These are phyloP conservation scores for Pseudogymnoascus sp. DNA, from an alignment of 2,329 filamentous ascomycete genomes.

Conservation along the genomic window DNA sequence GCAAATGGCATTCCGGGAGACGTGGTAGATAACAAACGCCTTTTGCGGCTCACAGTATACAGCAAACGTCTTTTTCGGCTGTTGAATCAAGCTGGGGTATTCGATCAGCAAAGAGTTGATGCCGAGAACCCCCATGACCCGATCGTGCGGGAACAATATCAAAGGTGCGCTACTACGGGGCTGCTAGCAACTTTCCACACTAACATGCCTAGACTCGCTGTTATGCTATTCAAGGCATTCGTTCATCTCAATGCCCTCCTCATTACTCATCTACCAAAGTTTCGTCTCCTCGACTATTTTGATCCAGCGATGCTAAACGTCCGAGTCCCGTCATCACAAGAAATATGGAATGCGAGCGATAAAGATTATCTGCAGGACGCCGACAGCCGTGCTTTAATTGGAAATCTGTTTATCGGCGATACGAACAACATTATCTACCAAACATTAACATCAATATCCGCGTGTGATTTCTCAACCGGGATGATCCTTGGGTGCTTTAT, in stretches of 20 bases:
- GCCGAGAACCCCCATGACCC: background rate
- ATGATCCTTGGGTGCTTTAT: background rate
- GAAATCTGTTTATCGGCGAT: background rate
- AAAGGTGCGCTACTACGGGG: background rate
- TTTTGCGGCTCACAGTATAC: background rate
- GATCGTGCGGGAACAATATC: background rate
- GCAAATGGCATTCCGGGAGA: background rate
- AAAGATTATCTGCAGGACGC: background rate
- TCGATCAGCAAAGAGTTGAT: background rate
- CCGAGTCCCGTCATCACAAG: background rate
- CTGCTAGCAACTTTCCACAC: background rate
- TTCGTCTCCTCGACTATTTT: background rate
- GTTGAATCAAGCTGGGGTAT: background rate
- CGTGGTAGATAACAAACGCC: background rate
- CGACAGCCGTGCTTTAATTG: background rate
- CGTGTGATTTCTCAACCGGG: background rate
- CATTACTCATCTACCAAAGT: background rate
- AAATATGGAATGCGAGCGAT: background rate
- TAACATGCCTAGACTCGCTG: background rate
- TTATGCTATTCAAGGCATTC: background rate
- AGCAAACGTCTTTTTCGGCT: background rate
- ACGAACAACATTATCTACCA: background rate
- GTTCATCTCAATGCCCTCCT: background rate
- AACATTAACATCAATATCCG: background rate
- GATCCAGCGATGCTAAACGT: background rate